Evolutionary conservation across 2,329 filamentous ascomycete species (phyloP).

Genomic region (Neonectria sp.): DNA sequence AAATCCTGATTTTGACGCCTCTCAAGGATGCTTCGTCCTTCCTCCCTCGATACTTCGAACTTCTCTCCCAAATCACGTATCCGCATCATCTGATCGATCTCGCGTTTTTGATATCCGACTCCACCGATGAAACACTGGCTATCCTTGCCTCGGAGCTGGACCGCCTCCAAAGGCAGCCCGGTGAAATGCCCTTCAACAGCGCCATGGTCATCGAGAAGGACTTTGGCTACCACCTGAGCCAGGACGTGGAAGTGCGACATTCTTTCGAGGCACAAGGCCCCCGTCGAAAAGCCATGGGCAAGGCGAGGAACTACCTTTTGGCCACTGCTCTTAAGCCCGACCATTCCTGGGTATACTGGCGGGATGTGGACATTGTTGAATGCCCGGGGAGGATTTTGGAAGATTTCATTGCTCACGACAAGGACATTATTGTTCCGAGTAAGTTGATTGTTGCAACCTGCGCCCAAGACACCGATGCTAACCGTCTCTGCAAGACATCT

Average conservation of each 20-base stretch:
- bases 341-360: conserved; percentile 99
- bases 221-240: conserved; percentile 82
- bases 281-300: conserved; percentile 90
- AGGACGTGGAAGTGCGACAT: conserved; percentile 87
- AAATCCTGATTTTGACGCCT: conserved; percentile 91
- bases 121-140: conserved; percentile 91
- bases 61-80: conserved; percentile 90
- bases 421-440: conserved; percentile 96
- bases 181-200: conserved; percentile 88
- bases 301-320: conserved; percentile 92
- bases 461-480: conserved; percentile 38
- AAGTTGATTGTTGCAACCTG: conserved; percentile 56
- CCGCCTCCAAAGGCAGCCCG: conserved; percentile 85
- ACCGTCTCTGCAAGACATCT: conserved; percentile 77
- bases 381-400: conserved; percentile 90
- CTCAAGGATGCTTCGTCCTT: conserved; percentile 89
- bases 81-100: conserved; percentile 96
- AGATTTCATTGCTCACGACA: conserved; percentile 95
- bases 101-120: conserved; percentile 94
- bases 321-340: conserved; percentile 88
- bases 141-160: conserved; percentile 88
- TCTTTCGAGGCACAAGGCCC: conserved; percentile 90
- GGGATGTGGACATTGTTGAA: conserved; percentile 96
- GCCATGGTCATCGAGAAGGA: conserved; percentile 92
- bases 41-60: conserved; percentile 92